These are phyloP conservation scores for Nicotiana paniculata DNA, from an alignment of 257 asterid species.

Conservation along the genomic window DNA sequence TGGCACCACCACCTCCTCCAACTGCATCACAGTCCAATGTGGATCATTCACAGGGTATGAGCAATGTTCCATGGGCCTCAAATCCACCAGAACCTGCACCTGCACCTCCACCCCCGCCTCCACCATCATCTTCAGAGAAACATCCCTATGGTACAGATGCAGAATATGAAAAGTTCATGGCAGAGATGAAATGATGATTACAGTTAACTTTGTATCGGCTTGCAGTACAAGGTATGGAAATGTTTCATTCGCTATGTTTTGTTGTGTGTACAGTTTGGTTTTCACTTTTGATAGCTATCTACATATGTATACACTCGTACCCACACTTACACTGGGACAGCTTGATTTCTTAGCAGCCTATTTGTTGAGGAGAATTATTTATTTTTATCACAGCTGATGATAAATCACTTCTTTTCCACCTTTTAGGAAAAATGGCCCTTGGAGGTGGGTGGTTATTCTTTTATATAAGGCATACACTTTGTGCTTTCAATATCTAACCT, in stretches of 20 bases:
- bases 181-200: conserved; percentile 67
- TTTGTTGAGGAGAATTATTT: neutral
- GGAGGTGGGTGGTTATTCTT: neutral
- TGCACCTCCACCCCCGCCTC: conserved; percentile 21
- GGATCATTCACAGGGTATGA: conserved; percentile 57
- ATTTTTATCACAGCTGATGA: neutral
- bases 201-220: conserved; percentile 1
- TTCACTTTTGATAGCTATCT: neutral
- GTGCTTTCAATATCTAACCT: neutral
- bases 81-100: conserved; percentile 55
- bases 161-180: conserved; percentile 96
- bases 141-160: conserved; percentile 45
- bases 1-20: conserved; percentile 57
- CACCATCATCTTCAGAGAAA: conserved; percentile 53
- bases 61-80: conserved; percentile 81
- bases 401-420: neutral
- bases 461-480: neutral
- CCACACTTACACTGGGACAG: neutral
- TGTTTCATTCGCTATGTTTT: neutral
- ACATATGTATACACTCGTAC: neutral
- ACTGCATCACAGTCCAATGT: conserved; percentile 35
- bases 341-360: neutral
- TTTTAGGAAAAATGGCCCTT: neutral
- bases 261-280: neutral
- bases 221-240: conserved; percentile 16